Evolutionary conservation across 1,284 basidiomycete species (phyloP).

Genomic region (Tilletia setariae): DNA sequence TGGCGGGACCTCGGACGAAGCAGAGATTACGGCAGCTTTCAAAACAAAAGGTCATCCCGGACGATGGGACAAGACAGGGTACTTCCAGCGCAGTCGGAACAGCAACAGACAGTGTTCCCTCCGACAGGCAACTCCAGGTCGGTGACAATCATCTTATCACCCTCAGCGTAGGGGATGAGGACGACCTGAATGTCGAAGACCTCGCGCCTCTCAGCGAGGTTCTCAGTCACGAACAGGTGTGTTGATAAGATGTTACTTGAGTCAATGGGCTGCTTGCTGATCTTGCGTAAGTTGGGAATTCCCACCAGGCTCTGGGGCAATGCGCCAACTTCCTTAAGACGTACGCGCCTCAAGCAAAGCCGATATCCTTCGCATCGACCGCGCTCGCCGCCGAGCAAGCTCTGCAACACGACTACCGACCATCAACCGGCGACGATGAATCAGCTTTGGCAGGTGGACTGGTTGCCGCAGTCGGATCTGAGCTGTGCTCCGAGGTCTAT

Average conservation of each 20-base stretch:
- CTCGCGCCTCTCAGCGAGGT: neutral
- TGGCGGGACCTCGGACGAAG: neutral
- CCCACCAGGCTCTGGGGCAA: slow-evolving; percentile 6
- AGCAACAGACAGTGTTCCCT: neutral
- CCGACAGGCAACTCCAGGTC: no score
- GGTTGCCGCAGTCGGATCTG: slow-evolving; percentile 1
- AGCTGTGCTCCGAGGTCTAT: slow-evolving; percentile 10
- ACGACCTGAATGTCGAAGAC: neutral
- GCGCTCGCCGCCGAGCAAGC: slow-evolving; percentile 8
- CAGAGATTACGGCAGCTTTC: slow-evolving; percentile 1
- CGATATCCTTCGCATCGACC: neutral
- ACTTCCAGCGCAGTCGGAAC: neutral
- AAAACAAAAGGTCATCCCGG: no score
- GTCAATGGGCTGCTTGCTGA: neutral
- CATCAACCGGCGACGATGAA: no score
- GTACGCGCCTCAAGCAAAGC: neutral
- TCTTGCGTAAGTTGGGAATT: no score
- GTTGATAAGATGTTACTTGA: no score
- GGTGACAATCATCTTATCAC: neutral
- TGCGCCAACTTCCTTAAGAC: neutral
- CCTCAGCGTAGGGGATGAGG: no score
- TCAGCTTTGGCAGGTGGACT: neutral
- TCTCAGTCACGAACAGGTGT: slow-evolving; percentile 8
- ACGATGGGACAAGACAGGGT: neutral
- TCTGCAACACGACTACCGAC: neutral